Base-by-base conservation (phyloP, 192 early-diverging fungal genomes). In the Funneliformis geosporum region DNA sequence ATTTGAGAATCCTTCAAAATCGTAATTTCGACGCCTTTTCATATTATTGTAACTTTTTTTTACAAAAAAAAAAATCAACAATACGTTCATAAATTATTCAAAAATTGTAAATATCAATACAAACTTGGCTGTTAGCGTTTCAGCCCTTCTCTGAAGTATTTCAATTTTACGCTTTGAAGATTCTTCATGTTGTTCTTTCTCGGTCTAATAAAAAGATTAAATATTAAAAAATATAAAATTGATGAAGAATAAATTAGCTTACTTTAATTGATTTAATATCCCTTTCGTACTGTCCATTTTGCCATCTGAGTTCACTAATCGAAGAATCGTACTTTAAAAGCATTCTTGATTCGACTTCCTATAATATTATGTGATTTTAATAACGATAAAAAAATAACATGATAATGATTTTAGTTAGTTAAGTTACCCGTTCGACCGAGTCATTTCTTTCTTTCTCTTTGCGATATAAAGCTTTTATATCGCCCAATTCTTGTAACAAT, bases 1-100 rank as follows among this genome's bases (percentile, higher is more conserved):
- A 80, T 88, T 90, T 0, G 90, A 91, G 80, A 92, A 92, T 10
- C 90, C 90, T 76, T 92, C 90, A 74, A 92, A 90, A 79, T 92
- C 90, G 66, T 82, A 87, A 80, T 91, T 85, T 10, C 90, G 83
- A 9, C 90, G 84, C 6, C 84, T 85, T 69, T 87, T 85, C 47
- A 92, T 74, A 0, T 86, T 27, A 25, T 76, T 73, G 78, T 92
- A 91, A 50, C 88, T 92, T 61, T 28, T n/a, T n/a, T n/a, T n/a
- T n/a, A n/a, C n/a, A 46, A 18, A 44, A 21, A 39, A 6, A 67
- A 46, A 60, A 28, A n/a, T 70, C 16, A 7, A 9, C 8, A 3
- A 28, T 28, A 4, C 27, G 8, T 65, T 65, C 33, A 65, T 25
- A 27, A 2, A 27, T 21, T 55, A 55, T 55, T 18, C 5, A 55